These are phyloP conservation scores for Globisporangium paroecandrum DNA, from an alignment of 352 stramenopile species.

Conservation along the genomic window DNA sequence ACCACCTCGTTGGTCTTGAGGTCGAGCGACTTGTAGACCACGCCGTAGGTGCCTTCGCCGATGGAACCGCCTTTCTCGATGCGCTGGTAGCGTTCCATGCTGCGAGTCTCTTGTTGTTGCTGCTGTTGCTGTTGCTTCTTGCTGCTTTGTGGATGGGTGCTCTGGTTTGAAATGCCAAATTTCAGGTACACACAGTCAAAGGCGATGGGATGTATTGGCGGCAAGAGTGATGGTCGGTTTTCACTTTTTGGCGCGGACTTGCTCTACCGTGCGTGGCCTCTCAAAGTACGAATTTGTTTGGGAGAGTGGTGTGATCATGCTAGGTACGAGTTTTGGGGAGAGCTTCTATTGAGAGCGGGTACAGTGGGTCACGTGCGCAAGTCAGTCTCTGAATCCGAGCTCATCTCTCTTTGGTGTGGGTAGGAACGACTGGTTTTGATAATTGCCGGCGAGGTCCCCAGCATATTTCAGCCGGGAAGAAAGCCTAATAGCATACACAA, in stretches of 20 bases:
- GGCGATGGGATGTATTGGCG: neutral
- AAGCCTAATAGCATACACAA: neutral
- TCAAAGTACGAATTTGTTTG: constrained; percentile 11
- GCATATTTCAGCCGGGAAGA: neutral
- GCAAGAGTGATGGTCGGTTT: constrained; percentile 9
- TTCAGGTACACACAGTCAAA: neutral
- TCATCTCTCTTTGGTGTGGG: constrained; percentile 1
- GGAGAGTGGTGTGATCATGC: too few relatives aligned
- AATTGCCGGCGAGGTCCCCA: constrained; percentile 13
- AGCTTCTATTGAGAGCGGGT: constrained; percentile 17
- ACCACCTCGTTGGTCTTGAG: constrained; percentile 89
- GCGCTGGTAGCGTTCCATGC: constrained; percentile 91
- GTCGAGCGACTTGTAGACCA: constrained; percentile 96
- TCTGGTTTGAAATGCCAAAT: constrained; percentile 10
- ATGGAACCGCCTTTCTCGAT: constrained; percentile 92
- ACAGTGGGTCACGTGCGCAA: neutral
- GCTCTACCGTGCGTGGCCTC: neutral
- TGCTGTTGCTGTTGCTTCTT: neutral
- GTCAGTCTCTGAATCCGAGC: neutral
- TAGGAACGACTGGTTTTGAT: constrained; percentile 15
- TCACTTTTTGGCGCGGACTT: constrained; percentile 7
- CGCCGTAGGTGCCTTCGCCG: constrained; percentile 95
- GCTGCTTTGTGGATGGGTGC: constrained; percentile 7
- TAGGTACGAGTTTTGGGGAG: constrained; percentile 10
- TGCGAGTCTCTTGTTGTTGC: neutral